Conservation (phyloP, 495 filamentous ascomycete genomes). For the Baudoinia panamericana region DNA sequence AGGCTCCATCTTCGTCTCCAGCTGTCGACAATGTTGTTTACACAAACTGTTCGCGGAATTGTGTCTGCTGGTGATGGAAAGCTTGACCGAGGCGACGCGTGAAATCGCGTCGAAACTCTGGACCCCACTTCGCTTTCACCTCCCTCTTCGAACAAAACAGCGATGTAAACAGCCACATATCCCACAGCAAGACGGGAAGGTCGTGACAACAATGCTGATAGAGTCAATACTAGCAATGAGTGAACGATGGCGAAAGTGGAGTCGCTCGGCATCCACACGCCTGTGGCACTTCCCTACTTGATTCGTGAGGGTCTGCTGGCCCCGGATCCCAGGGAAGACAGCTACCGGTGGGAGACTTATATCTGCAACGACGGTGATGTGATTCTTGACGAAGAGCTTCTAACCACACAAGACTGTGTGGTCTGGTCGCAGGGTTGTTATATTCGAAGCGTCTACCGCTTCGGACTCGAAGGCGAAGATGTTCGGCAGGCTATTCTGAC, state of each 20-base stretch:
- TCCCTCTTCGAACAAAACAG: too few relatives aligned
- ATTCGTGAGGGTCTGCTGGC: conserved; percentile 69
- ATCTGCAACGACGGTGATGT: conserved; percentile 31
- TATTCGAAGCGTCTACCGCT: conserved; percentile 73
- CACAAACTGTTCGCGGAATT: too few relatives aligned
- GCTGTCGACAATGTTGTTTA: too few relatives aligned
- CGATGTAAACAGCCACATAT: too few relatives aligned
- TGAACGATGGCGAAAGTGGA: conserved; percentile 66
- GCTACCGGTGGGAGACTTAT: conserved; percentile 62
- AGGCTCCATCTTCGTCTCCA: too few relatives aligned
- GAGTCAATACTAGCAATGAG: background rate
- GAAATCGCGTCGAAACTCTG: background rate
- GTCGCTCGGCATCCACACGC: conserved; percentile 79
- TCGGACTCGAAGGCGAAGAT: conserved; percentile 73
- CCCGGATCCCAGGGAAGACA: conserved; percentile 47
- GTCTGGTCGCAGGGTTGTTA: conserved; percentile 83
- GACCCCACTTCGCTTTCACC: too few relatives aligned
- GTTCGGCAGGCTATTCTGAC: conserved; percentile 76
- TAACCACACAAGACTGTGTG: conserved; percentile 68
- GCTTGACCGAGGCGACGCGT: too few relatives aligned
- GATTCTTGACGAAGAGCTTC: conserved; percentile 53
- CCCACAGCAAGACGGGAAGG: too few relatives aligned
- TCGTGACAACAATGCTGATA: background rate
- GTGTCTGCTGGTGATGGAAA: too few relatives aligned
- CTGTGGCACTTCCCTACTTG: conserved; percentile 68